Conservation (phyloP, 2,329 filamentous ascomycete species). For the Neonectria neomacrospora region DNA sequence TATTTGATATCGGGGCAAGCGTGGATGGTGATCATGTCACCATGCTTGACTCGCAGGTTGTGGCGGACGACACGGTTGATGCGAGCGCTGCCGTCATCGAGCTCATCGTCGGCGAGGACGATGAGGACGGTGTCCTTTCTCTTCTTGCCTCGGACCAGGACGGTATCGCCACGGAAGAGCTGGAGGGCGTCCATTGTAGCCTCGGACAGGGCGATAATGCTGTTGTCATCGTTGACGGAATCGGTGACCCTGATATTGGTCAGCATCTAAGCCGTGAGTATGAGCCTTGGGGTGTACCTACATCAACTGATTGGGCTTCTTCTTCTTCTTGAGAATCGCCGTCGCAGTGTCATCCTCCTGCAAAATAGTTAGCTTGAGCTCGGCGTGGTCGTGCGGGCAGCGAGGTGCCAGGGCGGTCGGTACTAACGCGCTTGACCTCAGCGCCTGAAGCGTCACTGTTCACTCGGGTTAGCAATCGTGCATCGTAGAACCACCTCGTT, state of each 20-base stretch:
- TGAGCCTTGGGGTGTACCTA: constrained; percentile 58
- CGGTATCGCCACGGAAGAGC: constrained; percentile 98
- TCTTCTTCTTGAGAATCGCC: constrained; percentile 99
- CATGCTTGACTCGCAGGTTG: constrained; percentile 98
- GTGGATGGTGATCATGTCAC: constrained; percentile 96
- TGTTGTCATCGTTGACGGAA: constrained; percentile 99
- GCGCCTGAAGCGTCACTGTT: constrained; percentile 87
- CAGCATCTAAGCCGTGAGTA: constrained; percentile 17
- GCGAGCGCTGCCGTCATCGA: constrained; percentile 95
- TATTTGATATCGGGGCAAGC: constrained; percentile 99
- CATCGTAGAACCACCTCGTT: constrained; percentile 1
- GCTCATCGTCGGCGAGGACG: constrained; percentile 95
- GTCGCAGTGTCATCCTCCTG: constrained; percentile 92
- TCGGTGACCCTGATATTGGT: constrained; percentile 83
- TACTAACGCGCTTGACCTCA: constrained; percentile 82
- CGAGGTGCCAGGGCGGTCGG: constrained; percentile 29
- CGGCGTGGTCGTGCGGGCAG: constrained; percentile 25
- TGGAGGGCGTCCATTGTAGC: constrained; percentile 98
- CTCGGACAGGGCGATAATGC: constrained; percentile 97
- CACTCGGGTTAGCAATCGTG: constrained; percentile 51
- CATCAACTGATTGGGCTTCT: constrained; percentile 99
- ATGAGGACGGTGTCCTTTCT: constrained; percentile 98
- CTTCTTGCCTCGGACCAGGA: constrained; percentile 99
- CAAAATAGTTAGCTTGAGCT: constrained; percentile 49
- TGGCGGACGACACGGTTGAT: constrained; percentile 99